A percentile compares a stretch with the other conserved stretches of the same genome.
Evolutionary conservation across 1,284 basidiomycete genomes (phyloP).

Genomic region (Ceratobasidium theobromae): DNA sequence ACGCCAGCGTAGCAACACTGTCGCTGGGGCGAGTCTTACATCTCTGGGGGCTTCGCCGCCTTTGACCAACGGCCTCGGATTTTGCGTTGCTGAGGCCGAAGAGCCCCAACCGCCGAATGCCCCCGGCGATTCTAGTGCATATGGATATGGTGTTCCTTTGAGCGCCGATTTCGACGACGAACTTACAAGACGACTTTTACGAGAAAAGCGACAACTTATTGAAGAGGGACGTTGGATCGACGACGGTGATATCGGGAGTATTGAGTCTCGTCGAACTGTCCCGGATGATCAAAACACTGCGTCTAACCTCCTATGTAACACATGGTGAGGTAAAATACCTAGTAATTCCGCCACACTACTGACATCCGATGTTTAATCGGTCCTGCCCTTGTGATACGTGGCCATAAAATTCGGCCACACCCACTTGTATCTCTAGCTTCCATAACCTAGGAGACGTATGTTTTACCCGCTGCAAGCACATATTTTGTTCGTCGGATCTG

Average conservation of each 20-base stretch:
- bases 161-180: conserved; percentile 17
- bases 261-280: conserved; percentile 4
- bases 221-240: conserved; percentile 21
- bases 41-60: background rate
- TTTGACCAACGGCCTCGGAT: background rate
- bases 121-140: conserved; percentile 10
- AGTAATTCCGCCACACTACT: background rate
- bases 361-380: background rate
- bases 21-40: background rate
- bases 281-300: conserved; percentile 1
- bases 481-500: conserved; percentile 17
- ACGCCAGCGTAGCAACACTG: conserved; percentile 28
- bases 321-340: conserved; percentile 3
- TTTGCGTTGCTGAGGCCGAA: conserved; percentile 4
- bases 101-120: conserved; percentile 7
- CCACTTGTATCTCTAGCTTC: background rate
- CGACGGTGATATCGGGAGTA: conserved; percentile 18
- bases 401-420: background rate
- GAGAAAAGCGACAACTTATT: conserved; percentile 11
- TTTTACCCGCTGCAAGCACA: conserved; percentile 18
- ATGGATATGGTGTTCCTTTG: background rate
- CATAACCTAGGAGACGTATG: conserved; percentile 1
- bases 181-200: background rate
- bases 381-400: background rate
- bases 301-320: conserved; percentile 16